Evolutionary conservation across 2,329 filamentous ascomycete species (phyloP).

Genomic region (Hymenoscyphus infarciens): DNA sequence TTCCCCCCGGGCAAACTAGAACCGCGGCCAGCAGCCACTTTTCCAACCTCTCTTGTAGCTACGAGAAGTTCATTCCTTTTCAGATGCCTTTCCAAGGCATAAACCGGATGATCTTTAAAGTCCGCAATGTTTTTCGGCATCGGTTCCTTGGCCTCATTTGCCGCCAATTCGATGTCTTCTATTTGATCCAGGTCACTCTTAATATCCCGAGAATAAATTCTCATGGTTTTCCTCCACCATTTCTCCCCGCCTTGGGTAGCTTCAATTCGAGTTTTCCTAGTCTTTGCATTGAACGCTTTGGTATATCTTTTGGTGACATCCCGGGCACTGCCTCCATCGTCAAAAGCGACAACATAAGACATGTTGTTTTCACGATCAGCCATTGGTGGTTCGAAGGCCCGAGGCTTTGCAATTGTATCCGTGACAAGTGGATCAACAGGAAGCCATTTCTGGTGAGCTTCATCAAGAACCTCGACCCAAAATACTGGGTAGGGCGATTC

Average conservation of each 20-base stretch:
- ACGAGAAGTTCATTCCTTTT: conserved; percentile 78
- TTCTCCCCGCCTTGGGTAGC: conserved; percentile 44
- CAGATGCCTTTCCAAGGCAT: conserved; percentile 81
- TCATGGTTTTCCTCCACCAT: conserved; percentile 55
- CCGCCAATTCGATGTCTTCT: conserved; percentile 72
- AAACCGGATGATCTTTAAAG: conserved; percentile 81
- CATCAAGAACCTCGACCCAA: conserved; percentile 91
- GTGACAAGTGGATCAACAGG: conserved; percentile 83
- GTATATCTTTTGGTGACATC: conserved; percentile 88
- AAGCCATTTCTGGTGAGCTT: conserved; percentile 86
- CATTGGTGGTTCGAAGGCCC: conserved; percentile 76
- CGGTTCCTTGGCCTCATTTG: conserved; percentile 68
- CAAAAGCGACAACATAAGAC: conserved; percentile 81
- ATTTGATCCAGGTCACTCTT: conserved; percentile 71
- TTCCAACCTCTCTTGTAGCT: conserved; percentile 67
- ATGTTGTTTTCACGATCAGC: conserved; percentile 73
- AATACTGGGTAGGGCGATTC: conserved; percentile 81
- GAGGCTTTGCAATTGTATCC: conserved; percentile 69
- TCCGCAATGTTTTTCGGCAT: conserved; percentile 85
- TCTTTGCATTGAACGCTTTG: conserved; percentile 88
- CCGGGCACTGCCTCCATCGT: conserved; percentile 70
- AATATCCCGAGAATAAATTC: conserved; percentile 43
- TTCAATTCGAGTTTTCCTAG: conserved; percentile 76
- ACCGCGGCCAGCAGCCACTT: conserved; percentile 65
- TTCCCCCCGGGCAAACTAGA: conserved; percentile 31